phyloP scores from a whole-genome alignment of 352 stramenopile species.

The Phytophthora sp. region DNA sequence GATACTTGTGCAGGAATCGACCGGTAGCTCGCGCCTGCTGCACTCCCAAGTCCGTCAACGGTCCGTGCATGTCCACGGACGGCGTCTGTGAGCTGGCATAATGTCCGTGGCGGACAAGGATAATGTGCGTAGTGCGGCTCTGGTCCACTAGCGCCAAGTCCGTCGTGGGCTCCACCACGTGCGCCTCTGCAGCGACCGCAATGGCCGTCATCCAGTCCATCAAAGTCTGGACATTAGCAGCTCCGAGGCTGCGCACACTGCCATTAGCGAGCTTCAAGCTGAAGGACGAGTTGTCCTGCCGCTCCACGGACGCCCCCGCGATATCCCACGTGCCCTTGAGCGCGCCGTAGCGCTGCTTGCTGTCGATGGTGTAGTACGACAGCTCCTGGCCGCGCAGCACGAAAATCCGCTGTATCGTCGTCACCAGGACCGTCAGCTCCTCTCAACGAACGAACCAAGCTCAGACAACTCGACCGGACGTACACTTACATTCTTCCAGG shows the following conservation, averaged over 20 bases:
- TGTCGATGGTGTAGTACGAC: constrained; percentile 71
- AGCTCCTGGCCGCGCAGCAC: constrained; percentile 72
- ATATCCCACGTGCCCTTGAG: constrained; percentile 72
- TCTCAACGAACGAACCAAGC: too few species aligned
- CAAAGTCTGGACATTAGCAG: constrained; percentile 57
- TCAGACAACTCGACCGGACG: constrained; percentile 10
- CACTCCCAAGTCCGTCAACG: constrained; percentile 60
- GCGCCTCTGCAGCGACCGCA: constrained; percentile 48
- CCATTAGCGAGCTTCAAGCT: constrained; percentile 36
- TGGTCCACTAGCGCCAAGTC: constrained; percentile 67
- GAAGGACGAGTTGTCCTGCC: constrained; percentile 50
- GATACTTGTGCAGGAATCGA: constrained; percentile 57
- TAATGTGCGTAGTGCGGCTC: constrained; percentile 70
- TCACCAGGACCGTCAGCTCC: too few species aligned
- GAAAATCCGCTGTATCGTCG: constrained; percentile 72
- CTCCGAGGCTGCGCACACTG: constrained; percentile 44
- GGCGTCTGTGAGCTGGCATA: constrained; percentile 57
- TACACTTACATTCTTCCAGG: constrained; percentile 73
- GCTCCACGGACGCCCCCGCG: constrained; percentile 50
- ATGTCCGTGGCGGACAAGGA: constrained; percentile 73
- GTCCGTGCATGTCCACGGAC: constrained; percentile 57
- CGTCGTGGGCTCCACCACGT: constrained; percentile 43
- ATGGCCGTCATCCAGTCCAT: constrained; percentile 84
- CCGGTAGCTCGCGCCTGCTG: constrained; percentile 55
- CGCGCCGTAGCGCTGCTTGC: constrained; percentile 56